A percentile compares a stretch with the other conserved stretches of the same genome.
These are phyloP conservation scores for Spirogloea muscicola DNA, from an alignment of 139 green algal genomes.

Conservation along the genomic window DNA sequence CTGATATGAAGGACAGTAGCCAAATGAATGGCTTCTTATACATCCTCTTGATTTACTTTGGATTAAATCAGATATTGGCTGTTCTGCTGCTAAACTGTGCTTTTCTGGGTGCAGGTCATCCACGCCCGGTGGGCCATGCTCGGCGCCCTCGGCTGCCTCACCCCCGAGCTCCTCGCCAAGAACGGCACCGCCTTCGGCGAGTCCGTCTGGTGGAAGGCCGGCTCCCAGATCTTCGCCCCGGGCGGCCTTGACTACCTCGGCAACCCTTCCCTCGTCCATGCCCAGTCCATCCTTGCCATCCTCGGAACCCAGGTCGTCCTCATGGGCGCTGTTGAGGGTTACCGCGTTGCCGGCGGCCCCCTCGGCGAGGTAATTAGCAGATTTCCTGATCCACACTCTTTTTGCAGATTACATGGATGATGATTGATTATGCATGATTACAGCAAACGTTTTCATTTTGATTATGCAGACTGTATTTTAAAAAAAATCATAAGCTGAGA, in stretches of 20 bases:
- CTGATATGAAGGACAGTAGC: not conserved
- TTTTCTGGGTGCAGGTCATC: slow-evolving; percentile 64
- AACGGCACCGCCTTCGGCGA: slow-evolving; percentile 57
- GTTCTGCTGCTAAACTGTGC: slow-evolving; percentile 29
- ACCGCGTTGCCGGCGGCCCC: slow-evolving; percentile 87
- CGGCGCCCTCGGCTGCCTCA: slow-evolving; percentile 80
- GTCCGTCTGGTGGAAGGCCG: slow-evolving; percentile 83
- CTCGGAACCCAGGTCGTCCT: slow-evolving; percentile 76
- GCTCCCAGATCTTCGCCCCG: slow-evolving; percentile 73
- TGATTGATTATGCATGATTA: not conserved
- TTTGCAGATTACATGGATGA: slow-evolving; percentile 56
- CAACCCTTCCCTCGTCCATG: slow-evolving; percentile 89
- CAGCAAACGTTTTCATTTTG: too few species aligned
- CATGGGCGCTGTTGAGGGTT: slow-evolving; percentile 77
- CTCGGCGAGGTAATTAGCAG: slow-evolving; percentile 86
- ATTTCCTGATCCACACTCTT: slow-evolving; percentile 72
- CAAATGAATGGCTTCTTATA: not conserved
- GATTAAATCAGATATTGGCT: not conserved
- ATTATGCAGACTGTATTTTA: too few species aligned
- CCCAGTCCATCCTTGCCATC: slow-evolving; percentile 90
- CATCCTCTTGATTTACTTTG: slow-evolving; percentile 27
- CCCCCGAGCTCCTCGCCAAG: slow-evolving; percentile 68
- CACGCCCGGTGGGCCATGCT: slow-evolving; percentile 89
- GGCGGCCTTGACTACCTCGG: slow-evolving; percentile 69
- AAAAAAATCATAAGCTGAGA: too few species aligned